phyloP scores from a whole-genome alignment of 2,329 filamentous ascomycete species.

The Fusarium mundagurra region DNA sequence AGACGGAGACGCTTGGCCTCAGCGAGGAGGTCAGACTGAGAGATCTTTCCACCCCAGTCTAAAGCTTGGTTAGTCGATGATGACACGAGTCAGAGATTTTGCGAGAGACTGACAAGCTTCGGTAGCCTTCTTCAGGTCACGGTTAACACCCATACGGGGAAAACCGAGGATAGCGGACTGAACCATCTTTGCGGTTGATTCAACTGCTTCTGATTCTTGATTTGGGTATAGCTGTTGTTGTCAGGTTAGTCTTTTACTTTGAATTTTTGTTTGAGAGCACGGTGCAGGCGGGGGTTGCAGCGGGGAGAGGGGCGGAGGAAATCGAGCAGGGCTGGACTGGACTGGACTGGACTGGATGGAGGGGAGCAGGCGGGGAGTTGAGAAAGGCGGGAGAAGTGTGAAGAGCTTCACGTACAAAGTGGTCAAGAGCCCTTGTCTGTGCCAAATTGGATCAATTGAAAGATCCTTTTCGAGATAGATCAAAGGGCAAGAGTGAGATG shows the following conservation, averaged over 20 bases:
- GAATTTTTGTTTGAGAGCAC: slow-evolving; percentile 22
- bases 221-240: slow-evolving; percentile 21
- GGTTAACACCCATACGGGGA: slow-evolving; percentile 97
- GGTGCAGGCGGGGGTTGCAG: slow-evolving; percentile 39
- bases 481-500: slow-evolving; percentile 37
- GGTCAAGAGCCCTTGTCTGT: slow-evolving; percentile 42
- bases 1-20: slow-evolving; percentile 98
- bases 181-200: slow-evolving; percentile 63
- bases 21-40: slow-evolving; percentile 85
- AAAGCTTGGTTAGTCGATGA: slow-evolving; percentile 24
- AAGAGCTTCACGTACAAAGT: slow-evolving; percentile 33
- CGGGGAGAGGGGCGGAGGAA: slow-evolving; percentile 38
- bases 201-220: slow-evolving; percentile 36
- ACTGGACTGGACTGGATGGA: neutral
- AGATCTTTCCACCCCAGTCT: slow-evolving; percentile 93
- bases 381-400: neutral
- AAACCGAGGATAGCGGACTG: slow-evolving; percentile 90
- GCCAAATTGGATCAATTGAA: slow-evolving; percentile 42
- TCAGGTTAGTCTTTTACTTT: slow-evolving; percentile 19
- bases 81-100: slow-evolving; percentile 47
- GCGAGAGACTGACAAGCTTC: slow-evolving; percentile 78
- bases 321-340: slow-evolving; percentile 12
- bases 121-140: slow-evolving; percentile 99
- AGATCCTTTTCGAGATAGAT: slow-evolving; percentile 41
- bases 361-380: slow-evolving; percentile 4